These are phyloP conservation scores for Cladosporium velox DNA, from an alignment of 2,329 filamentous ascomycete genomes.

Conservation along the genomic window DNA sequence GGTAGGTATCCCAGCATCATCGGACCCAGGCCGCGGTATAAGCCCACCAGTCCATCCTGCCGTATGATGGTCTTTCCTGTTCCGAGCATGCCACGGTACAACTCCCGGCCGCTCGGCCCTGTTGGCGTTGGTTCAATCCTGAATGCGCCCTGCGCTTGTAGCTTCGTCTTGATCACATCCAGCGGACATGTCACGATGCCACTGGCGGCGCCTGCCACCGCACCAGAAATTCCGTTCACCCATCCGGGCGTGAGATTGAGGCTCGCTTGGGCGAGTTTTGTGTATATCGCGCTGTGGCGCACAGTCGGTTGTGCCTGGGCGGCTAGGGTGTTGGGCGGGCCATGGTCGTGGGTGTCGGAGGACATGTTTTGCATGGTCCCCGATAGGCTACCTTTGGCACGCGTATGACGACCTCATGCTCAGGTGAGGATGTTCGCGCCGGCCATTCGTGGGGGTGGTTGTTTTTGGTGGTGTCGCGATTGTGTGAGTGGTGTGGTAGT, in stretches of 20 bases:
- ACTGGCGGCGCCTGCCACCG: conserved; percentile 85
- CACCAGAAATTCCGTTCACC: conserved; percentile 83
- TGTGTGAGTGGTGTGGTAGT: conserved; percentile 11
- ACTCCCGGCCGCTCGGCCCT: conserved; percentile 48
- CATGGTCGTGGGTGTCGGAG: conserved; percentile 35
- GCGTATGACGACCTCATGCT: conserved; percentile 33
- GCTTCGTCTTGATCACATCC: conserved; percentile 98
- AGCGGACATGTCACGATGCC: conserved; percentile 94
- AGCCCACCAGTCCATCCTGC: conserved; percentile 83
- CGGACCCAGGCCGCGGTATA: conserved; percentile 91
- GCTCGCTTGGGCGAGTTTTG: conserved; percentile 43
- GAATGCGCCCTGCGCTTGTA: conserved; percentile 93
- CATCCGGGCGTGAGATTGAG: conserved; percentile 56
- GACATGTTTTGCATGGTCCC: conserved; percentile 35
- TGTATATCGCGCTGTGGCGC: conserved; percentile 31
- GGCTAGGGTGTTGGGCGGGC: conserved; percentile 27
- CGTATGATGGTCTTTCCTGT: conserved; percentile 83
- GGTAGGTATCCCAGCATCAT: conserved; percentile 95
- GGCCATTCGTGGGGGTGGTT: conserved; percentile 11
- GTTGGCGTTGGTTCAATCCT: conserved; percentile 40
- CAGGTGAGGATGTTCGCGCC: conserved; percentile 21
- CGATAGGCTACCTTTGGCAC: conserved; percentile 32
- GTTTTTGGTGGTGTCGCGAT: background rate
- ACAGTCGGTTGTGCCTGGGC: conserved; percentile 18
- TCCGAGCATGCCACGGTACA: conserved; percentile 85